These are phyloP conservation scores for Oemleria cerasiformis DNA, from an alignment of 306 rosid genomes.

Conservation along the genomic window DNA sequence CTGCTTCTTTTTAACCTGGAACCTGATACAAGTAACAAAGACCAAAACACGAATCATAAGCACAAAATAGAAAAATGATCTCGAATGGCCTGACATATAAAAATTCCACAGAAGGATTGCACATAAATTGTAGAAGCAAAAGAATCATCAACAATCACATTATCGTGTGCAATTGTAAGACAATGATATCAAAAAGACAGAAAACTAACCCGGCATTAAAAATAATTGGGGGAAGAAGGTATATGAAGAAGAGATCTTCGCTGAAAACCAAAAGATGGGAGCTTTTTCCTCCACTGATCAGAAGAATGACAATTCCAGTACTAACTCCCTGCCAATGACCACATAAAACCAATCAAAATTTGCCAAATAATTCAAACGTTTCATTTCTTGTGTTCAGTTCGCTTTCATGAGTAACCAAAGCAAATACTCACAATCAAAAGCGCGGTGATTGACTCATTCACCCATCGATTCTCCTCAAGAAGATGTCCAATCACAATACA, in stretches of 20 bases:
- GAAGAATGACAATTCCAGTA: constrained; percentile 76
- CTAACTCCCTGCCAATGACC: constrained; percentile 66
- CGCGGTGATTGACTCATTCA: constrained; percentile 93
- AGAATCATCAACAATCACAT: background rate
- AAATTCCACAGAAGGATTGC: background rate
- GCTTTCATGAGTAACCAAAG: constrained; percentile 5
- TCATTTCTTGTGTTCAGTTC: background rate
- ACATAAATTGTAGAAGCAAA: background rate
- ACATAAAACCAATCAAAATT: constrained; percentile 13
- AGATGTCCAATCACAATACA: constrained; percentile 96
- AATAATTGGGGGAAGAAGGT: constrained; percentile 95
- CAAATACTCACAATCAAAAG: constrained; percentile 70
- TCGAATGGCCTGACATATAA: too few relatives aligned
- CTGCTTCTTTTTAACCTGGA: constrained; percentile 99
- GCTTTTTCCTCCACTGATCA: constrained; percentile 72
- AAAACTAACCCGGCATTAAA: constrained; percentile 87
- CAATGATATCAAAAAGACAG: background rate
- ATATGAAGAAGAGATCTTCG: constrained; percentile 92
- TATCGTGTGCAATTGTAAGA: background rate
- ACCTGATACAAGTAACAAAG: constrained; percentile 54
- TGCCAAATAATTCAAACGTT: constrained; percentile 1
- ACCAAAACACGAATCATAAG: constrained; percentile 4
- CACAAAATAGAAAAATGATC: background rate
- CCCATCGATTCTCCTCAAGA: constrained; percentile 93
- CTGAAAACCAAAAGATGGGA: constrained; percentile 91